Base-by-base conservation (phyloP, 371 early-diverging fungal genomes). In the Apophysomyces trapeziformis region DNA sequence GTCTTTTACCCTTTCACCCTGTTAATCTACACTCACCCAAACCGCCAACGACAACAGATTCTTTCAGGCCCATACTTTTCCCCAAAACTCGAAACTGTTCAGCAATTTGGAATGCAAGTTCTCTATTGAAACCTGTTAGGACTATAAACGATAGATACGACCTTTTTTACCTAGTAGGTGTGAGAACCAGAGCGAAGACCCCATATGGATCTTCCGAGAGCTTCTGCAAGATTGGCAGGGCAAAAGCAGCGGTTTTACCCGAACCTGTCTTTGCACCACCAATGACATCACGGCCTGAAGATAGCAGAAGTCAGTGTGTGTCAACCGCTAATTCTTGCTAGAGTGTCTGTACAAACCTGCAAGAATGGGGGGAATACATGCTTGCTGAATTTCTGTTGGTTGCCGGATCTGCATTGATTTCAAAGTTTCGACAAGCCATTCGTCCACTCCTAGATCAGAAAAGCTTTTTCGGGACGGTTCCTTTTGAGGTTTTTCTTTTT, bases 161-260 rank as follows among this genome's bases (percentile, higher is more conserved):
- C 0, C 13, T 6, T 43, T 54, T 45, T 54, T 83, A 94, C 89
- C 95, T 88, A 1, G 99, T 99, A 2, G 99, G 99, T 36, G 99
- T 97, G 69, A 99, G 73, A 0, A 99, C 93, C 18, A 98, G 70
- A 1, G 95, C 98, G 84, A 92, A 98, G 1, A 96, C 88, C 32
- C 98, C 98, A 68, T 88, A 97, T 9, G 97, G 97, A 66, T 98
- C 94, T 69, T 95, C 91, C 0, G 94, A 88, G 7, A 97, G 84
- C 76, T 90, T 90, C 72, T 99, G 96, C 58, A 99, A 82, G 18
- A 99, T 97, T 0, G 99, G 99, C 16, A 99, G 75, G 2, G 99
- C 96, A 86, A 99, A 99, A 0, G 99, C 98, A 8, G 99, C 96
- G 0, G 99, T 99, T 81, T 99, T 99, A 69, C 99, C 99, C 1